phyloP scores from a whole-genome alignment of 2,329 filamentous ascomycete species.

The Beauveria scarabaeidicola region DNA sequence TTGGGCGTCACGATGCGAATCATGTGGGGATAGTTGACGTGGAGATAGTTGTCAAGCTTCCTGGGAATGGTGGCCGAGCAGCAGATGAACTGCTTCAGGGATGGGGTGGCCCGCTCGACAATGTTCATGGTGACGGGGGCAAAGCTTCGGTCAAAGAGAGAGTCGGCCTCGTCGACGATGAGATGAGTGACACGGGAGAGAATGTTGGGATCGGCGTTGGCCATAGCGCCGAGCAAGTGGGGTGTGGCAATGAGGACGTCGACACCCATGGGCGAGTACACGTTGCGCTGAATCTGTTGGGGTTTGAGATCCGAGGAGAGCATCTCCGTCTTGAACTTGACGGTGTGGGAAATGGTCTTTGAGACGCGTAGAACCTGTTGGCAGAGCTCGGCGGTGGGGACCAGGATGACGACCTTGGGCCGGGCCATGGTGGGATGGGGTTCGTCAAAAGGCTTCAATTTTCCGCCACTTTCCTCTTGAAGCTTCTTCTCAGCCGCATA shows the following conservation, averaged over 20 bases:
- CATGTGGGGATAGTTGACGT: conserved; percentile 73
- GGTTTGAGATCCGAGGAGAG: conserved; percentile 71
- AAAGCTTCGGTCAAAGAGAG: conserved; percentile 89
- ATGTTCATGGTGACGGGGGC: conserved; percentile 73
- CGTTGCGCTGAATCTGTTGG: conserved; percentile 70
- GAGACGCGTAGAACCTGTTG: conserved; percentile 74
- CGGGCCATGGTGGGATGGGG: conserved; percentile 67
- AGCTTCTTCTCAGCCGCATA: conserved; percentile 48
- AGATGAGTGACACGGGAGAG: conserved; percentile 85
- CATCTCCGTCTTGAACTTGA: conserved; percentile 78
- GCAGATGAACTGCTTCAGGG: conserved; percentile 76
- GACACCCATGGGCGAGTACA: conserved; percentile 74
- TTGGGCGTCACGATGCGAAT: conserved; percentile 86
- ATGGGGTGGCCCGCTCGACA: conserved; percentile 72
- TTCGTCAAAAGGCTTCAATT: conserved; percentile 58
- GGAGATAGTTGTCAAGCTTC: conserved; percentile 78
- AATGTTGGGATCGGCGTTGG: conserved; percentile 82
- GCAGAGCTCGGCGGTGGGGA: conserved; percentile 88
- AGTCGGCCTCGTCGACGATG: conserved; percentile 92
- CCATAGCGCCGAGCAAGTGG: conserved; percentile 80
- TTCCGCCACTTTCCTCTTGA: conserved; percentile 44
- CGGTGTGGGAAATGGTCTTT: conserved; percentile 72
- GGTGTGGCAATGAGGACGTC: conserved; percentile 85
- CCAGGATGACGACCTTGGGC: conserved; percentile 75
- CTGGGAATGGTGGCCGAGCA: conserved; percentile 95